Evolutionary conservation across 805 yeast genomes (phyloP), one percentile per base, ranked within the genome.

Genomic region (Suhomyces pyralidae): DNA sequence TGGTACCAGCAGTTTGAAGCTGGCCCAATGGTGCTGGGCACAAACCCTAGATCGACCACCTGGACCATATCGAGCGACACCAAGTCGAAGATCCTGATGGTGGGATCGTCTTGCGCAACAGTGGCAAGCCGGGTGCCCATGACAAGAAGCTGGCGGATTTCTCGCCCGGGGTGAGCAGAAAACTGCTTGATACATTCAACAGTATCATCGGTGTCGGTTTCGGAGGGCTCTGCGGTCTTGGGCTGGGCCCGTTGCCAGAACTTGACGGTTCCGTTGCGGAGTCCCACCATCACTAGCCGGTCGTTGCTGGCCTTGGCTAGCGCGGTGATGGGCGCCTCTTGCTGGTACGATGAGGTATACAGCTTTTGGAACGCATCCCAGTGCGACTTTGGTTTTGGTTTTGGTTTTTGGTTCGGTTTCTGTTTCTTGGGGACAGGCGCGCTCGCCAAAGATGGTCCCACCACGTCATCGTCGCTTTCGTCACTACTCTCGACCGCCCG

Each of bases 61-160:
- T 60, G 65, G 6, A 70, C 65, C 75, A 74, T 67, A 46, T 74
- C 79, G 26, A 70, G 60, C 5, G 60, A 59, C 7, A 49, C 53
- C 26, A 72, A 60, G 40, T 74, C 79, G 55, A 71, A 74, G 5
- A 74, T 52, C 55, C 70, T 58, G 38, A 63, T 59, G 19, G 54
- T 42, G 1, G 64, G 49, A 8, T 51, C 55, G 26, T 61, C 63
- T 3, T 48, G 55, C 40, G 60, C 62, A 10, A 62, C 49, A 5
- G 66, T 61, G 8, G 65, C 71, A 53, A 70, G 42, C n/a, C 46
- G 50, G 32, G 53, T 32, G 24, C 51, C 59, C 10, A 12, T 30
- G 47, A 65, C 45, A n/a, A 58, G 42, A 2, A 65, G 51, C 48
- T 57, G 66, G 19, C 45, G 30, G 12, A 64, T 52, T 20, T 46